These are phyloP conservation scores for Mycena crocata DNA, from an alignment of 768 basidiomycete genomes.

Conservation along the genomic window DNA sequence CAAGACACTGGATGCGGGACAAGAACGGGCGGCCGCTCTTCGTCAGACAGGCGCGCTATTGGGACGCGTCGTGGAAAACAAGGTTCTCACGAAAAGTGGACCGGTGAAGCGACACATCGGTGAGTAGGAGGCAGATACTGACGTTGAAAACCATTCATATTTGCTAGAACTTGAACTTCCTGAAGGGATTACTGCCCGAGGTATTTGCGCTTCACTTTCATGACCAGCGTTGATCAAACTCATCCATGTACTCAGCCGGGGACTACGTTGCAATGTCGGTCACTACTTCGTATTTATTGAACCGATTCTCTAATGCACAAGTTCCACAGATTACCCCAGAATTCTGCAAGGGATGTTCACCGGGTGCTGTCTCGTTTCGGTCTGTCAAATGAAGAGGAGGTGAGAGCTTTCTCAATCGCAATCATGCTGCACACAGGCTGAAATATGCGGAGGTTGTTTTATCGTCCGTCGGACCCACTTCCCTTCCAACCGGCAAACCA, in stretches of 20 bases:
- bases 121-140: slow-evolving; percentile 19
- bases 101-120: slow-evolving; percentile 57
- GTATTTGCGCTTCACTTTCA: background rate
- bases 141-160: background rate
- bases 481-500: slow-evolving; percentile 51
- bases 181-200: slow-evolving; percentile 44
- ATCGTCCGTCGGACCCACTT: slow-evolving; percentile 47
- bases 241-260: slow-evolving; percentile 41
- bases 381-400: slow-evolving; percentile 53
- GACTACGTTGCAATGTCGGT: slow-evolving; percentile 60
- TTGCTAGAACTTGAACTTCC: slow-evolving; percentile 50
- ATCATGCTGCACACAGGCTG: background rate
- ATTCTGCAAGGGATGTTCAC: slow-evolving; percentile 51
- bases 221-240: background rate
- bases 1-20: slow-evolving; percentile 44
- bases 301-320: too few relatives aligned
- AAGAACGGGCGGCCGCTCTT: slow-evolving; percentile 46
- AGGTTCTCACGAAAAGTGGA: slow-evolving; percentile 49
- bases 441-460: slow-evolving; percentile 45
- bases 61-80: slow-evolving; percentile 53
- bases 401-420: slow-evolving; percentile 13
- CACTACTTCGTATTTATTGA: too few relatives aligned
- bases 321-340: slow-evolving; percentile 50
- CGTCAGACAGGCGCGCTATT: slow-evolving; percentile 51
- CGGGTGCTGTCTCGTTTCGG: slow-evolving; percentile 51